phyloP scores from a whole-genome alignment of 164 flowering plant species.

The Echeveria elegans region DNA sequence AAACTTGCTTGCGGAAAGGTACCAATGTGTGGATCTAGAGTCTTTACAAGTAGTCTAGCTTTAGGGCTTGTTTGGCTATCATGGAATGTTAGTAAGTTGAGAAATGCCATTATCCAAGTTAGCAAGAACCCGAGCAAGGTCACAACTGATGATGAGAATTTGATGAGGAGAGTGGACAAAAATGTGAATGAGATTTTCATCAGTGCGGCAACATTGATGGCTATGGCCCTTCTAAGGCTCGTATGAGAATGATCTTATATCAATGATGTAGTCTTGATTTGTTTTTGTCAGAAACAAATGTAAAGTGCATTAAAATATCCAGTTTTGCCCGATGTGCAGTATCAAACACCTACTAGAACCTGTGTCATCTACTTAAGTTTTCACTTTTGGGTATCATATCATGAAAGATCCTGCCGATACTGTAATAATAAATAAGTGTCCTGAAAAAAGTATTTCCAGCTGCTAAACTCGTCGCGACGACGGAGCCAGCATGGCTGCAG shows the following conservation, averaged over 20 bases:
- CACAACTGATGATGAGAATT: slow-evolving; percentile 43
- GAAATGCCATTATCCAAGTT: slow-evolving; percentile 37
- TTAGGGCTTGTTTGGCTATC: slow-evolving; percentile 86
- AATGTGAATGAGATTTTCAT: slow-evolving; percentile 54
- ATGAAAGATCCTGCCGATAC: no score
- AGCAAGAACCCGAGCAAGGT: slow-evolving; percentile 38
- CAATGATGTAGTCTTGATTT: no score
- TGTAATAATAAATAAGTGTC: no score
- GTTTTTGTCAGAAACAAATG: background rate
- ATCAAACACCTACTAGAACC: no score
- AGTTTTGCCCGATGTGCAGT: background rate
- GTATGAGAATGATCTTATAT: slow-evolving; percentile 25
- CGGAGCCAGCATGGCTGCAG: no score
- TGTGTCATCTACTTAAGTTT: no score
- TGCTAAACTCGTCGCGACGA: no score
- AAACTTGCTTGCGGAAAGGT: slow-evolving; percentile 43
- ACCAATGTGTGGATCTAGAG: slow-evolving; percentile 47
- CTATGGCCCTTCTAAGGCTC: slow-evolving; percentile 40
- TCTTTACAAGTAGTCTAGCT: slow-evolving; percentile 55
- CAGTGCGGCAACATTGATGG: slow-evolving; percentile 65
- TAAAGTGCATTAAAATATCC: background rate
- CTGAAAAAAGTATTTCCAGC: no score
- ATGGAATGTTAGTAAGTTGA: slow-evolving; percentile 58
- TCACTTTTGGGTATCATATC: no score
- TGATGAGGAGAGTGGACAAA: slow-evolving; percentile 40